These are phyloP conservation scores for Cordyceps tenuipes DNA, from an alignment of 2,329 filamentous ascomycete genomes.

Conservation along the genomic window DNA sequence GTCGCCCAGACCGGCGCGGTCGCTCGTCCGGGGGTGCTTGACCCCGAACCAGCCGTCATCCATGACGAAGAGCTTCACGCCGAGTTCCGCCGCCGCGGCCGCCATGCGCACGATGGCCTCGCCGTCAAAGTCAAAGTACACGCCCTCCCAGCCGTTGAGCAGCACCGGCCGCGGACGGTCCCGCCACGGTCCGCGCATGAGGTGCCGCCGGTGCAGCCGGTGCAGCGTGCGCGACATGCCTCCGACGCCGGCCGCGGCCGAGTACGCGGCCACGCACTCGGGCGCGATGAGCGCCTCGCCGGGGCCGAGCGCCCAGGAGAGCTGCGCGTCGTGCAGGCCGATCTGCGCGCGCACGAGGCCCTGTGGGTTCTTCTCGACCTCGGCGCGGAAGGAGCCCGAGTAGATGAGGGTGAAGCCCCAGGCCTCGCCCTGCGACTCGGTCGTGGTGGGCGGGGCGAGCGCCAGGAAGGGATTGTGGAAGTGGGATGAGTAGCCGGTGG, in stretches of 20 bases:
- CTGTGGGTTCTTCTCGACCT: constrained; percentile 55
- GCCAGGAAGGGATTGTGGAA: constrained; percentile 57
- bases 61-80: constrained; percentile 54
- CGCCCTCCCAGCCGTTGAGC: constrained; percentile 60
- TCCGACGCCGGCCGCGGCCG: constrained; percentile 45
- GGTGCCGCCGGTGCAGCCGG: constrained; percentile 50
- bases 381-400: constrained; percentile 52
- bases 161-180: constrained; percentile 43
- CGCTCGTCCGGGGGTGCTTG: constrained; percentile 49
- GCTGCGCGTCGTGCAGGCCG: constrained; percentile 52
- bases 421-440: constrained; percentile 51
- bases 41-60: constrained; percentile 61
- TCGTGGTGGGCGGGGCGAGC: constrained; percentile 46
- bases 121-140: constrained; percentile 50
- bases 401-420: constrained; percentile 61
- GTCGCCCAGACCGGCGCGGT: constrained; percentile 49
- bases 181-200: constrained; percentile 48
- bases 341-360: constrained; percentile 51
- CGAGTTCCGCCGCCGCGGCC: constrained; percentile 46
- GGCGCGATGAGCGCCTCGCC: constrained; percentile 51
- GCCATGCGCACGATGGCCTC: constrained; percentile 47
- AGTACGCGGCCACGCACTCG: constrained; percentile 53
- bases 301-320: constrained; percentile 47
- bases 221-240: constrained; percentile 56
- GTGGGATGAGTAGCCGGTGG: constrained; percentile 54